phyloP scores from a whole-genome alignment of 2,329 filamentous ascomycete genomes.

The Thelonectria blattea region DNA sequence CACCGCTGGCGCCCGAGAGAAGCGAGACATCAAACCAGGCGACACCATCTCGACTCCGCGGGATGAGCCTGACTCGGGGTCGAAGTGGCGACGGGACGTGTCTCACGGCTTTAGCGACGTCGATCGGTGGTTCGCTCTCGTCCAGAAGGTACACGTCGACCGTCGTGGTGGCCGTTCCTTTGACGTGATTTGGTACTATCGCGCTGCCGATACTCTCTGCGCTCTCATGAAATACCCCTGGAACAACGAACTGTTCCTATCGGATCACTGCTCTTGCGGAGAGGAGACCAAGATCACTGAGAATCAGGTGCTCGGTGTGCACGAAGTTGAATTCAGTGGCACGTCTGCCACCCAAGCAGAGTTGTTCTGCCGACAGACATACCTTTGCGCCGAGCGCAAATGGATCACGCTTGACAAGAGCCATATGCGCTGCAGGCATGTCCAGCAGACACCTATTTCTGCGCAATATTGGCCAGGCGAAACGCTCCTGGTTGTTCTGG shows the following conservation, averaged over 20 bases:
- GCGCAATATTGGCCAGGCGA: slow-evolving; percentile 58
- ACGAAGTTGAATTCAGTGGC: slow-evolving; percentile 64
- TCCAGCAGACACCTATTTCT: slow-evolving; percentile 25
- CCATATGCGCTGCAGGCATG: slow-evolving; percentile 61
- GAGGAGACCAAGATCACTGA: slow-evolving; percentile 54
- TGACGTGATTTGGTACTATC: slow-evolving; percentile 77
- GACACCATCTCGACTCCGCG: slow-evolving; percentile 57
- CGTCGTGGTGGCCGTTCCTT: slow-evolving; percentile 52
- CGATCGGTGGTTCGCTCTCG: slow-evolving; percentile 72
- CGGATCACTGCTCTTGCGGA: slow-evolving; percentile 75
- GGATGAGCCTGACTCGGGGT: slow-evolving; percentile 53
- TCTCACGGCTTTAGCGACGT: slow-evolving; percentile 51
- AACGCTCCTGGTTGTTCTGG: slow-evolving; percentile 58
- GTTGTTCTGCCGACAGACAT: slow-evolving; percentile 75
- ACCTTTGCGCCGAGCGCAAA: slow-evolving; percentile 62
- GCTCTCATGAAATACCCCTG: slow-evolving; percentile 71
- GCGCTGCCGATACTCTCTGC: slow-evolving; percentile 73
- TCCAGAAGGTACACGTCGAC: slow-evolving; percentile 60
- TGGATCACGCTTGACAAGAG: slow-evolving; percentile 64
- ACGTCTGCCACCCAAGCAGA: slow-evolving; percentile 53
- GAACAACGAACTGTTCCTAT: slow-evolving; percentile 76
- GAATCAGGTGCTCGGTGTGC: slow-evolving; percentile 62
- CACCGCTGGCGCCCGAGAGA: slow-evolving; percentile 31
- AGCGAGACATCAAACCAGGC: slow-evolving; percentile 48
- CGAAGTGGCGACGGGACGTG: slow-evolving; percentile 61